Evolutionary conservation across 495 filamentous ascomycete genomes (phyloP).

Genomic region (Penicillium parvum): DNA sequence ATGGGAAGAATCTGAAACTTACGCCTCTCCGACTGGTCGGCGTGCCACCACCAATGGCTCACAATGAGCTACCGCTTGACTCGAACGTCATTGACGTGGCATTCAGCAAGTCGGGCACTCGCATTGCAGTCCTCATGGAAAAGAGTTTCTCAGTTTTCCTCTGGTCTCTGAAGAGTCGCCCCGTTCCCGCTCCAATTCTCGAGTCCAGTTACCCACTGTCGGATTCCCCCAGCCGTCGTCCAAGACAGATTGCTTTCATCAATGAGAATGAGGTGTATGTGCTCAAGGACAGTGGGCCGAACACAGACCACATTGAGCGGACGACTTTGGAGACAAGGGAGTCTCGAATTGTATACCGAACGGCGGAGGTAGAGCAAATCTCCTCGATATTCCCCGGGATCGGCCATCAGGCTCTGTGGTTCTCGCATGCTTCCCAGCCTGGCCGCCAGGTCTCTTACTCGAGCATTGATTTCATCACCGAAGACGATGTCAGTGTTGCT

Average conservation of each 20-base stretch:
- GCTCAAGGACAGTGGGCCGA: slow-evolving; percentile 33
- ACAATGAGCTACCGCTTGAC: slow-evolving; percentile 64
- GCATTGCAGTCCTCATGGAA: slow-evolving; percentile 68
- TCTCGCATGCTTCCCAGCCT: slow-evolving; percentile 31
- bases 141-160: slow-evolving; percentile 58
- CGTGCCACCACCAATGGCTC: slow-evolving; percentile 87
- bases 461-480: slow-evolving; percentile 16
- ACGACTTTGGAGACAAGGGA: slow-evolving; percentile 36
- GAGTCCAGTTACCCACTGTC: slow-evolving; percentile 45
- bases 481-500: slow-evolving; percentile 14
- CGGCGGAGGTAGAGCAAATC: slow-evolving; percentile 34
- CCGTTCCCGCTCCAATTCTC: slow-evolving; percentile 40
- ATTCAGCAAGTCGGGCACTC: slow-evolving; percentile 59
- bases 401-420: slow-evolving; percentile 38
- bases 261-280: slow-evolving; percentile 44
- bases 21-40: slow-evolving; percentile 81
- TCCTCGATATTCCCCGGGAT: slow-evolving; percentile 37
- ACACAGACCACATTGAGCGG: slow-evolving; percentile 32
- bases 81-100: slow-evolving; percentile 69
- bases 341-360: slow-evolving; percentile 29
- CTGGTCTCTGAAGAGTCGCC: slow-evolving; percentile 54
- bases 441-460: slow-evolving; percentile 30
- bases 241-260: slow-evolving; percentile 42
- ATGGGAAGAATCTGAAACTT: slow-evolving; percentile 74
- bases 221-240: slow-evolving; percentile 28